A percentile compares a stretch with the other conserved stretches of the same genome.
Evolutionary conservation across 768 basidiomycete species (phyloP).

Genomic region (Trametes coccinea): DNA sequence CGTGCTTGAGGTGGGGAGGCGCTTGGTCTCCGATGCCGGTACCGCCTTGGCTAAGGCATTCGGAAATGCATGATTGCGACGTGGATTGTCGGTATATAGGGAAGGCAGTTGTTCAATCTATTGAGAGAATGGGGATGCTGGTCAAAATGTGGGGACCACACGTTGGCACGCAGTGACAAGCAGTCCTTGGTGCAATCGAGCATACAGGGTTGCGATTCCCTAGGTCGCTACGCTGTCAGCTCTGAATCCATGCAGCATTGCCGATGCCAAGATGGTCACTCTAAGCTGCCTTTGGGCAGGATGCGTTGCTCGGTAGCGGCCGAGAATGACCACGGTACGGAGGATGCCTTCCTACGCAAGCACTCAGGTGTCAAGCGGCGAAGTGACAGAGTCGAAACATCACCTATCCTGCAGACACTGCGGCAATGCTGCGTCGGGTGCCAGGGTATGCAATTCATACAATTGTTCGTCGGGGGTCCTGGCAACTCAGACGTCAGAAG

Average conservation of each 20-base stretch:
- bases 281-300: not conserved
- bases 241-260: not conserved
- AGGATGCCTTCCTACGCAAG: constrained; percentile 4
- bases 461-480: not conserved
- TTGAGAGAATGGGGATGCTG: no score
- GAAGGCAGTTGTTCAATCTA: not conserved
- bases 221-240: no score
- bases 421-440: not conserved
- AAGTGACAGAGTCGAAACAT: not conserved
- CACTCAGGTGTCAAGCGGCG: constrained; percentile 3
- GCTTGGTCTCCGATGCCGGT: constrained; percentile 41
- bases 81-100: not conserved
- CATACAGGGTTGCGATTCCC: no score
- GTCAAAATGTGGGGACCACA: no score
- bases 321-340: not conserved
- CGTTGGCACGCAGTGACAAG: no score
- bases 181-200: no score
- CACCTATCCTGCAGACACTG: not conserved
- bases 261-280: not conserved
- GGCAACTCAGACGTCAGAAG: not conserved
- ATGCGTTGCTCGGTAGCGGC: not conserved
- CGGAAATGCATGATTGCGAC: constrained; percentile 17
- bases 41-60: constrained; percentile 37
- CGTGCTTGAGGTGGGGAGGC: constrained; percentile 38
- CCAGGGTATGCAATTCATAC: no score